Base-by-base conservation (phyloP, 2,329 filamentous ascomycete genomes). In the Pyrenophora seminiperda region DNA sequence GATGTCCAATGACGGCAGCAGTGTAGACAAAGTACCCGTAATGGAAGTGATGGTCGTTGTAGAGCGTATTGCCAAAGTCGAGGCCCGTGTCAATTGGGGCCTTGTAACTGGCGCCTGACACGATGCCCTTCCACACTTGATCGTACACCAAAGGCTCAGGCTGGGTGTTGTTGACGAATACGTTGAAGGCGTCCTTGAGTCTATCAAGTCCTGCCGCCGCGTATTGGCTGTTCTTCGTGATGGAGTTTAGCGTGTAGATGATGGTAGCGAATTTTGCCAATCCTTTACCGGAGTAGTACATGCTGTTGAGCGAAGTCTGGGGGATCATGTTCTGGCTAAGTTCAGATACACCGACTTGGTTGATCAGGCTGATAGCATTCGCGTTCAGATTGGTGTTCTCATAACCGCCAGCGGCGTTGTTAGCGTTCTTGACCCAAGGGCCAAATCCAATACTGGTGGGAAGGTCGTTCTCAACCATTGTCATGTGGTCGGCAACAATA, bases 31-130 rank as follows among this genome's bases (percentile, higher is more conserved):
- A 94, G 72, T 99, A 97, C 27, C 91, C 92, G 58, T 83, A 85
- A 64, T 86, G 83, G 70, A 86, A 86, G 67, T 86, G 83, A 58
- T 86, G 82, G 59, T 85, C 82, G 56, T 86, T 94, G 78, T 93
- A 93, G 65, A 85, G 86, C 0, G 87, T 89, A 73, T 97, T 97
- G 58, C 94, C 94, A 74, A 97, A 99, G 70, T 99, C 94, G 0
- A 81, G 80, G 2, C 88, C 86, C 5, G 82, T 71, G 30, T 61
- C 59, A 30, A 54, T 43, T 13, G 52, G 49, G n/a, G 58, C 47
- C 7, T 87, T 89, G 2, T 66, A 66, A 2, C 84, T 84, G 4
- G 88, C 90, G 6, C 86, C 86, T 0, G 90, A 94, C 1, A 95
- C 89, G 3, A 95, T 76, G 1, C 92, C 92, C 56, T 89, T 89